Base-by-base conservation (phyloP, 2,329 filamentous ascomycete genomes). In the Dendrostoma leiphaemia region DNA sequence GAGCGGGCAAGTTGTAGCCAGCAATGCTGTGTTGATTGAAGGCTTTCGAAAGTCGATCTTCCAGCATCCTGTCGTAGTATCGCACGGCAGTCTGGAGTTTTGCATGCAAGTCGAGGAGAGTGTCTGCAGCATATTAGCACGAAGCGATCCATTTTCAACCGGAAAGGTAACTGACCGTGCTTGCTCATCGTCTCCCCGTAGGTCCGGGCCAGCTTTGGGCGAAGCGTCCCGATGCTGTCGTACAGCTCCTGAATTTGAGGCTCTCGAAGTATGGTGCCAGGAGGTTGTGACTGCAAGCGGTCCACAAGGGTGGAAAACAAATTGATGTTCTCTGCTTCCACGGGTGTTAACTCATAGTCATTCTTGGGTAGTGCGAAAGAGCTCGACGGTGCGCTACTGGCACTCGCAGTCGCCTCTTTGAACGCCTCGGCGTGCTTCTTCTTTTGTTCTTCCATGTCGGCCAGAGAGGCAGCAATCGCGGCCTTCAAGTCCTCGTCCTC, bases 141-240 rank as follows among this genome's bases (percentile, higher is more conserved):
- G 72, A 44, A 51, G 56, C 34, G n/a, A 17, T 43, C 7, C n/a
- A 24, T 2, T 31, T 15, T 21, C 19, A 12, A 6, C 15, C 34
- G 45, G 19, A 17, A 3, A 21, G 3, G n/a, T 10, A 26, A 73
- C 84, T 68, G 75, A 90, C 90, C 92, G 70, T 97, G 94, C 72
- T 99, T 99, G 82, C 94, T 97, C 94, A 99, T 97, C 0, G 94
- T 97, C 74, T 99, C 94, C 52, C 94, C 94, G 67, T 97, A 97
- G 0, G 93, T 97, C 54, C 94, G 84, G 4, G 94, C 94, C 52
- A 99, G 78, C 70, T 99, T 99, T 1, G 94, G 94, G 47, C 94
- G 83, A 59, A 99, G 75, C 15, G 91, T 82, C n/a, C 93, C 91
- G 63, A 99, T 97, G 64, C 92, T 95, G 66, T 97, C 94, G 68